Evolutionary conservation across 2,329 filamentous ascomycete species (phyloP).

Genomic region (Colletotrichum lupini): DNA sequence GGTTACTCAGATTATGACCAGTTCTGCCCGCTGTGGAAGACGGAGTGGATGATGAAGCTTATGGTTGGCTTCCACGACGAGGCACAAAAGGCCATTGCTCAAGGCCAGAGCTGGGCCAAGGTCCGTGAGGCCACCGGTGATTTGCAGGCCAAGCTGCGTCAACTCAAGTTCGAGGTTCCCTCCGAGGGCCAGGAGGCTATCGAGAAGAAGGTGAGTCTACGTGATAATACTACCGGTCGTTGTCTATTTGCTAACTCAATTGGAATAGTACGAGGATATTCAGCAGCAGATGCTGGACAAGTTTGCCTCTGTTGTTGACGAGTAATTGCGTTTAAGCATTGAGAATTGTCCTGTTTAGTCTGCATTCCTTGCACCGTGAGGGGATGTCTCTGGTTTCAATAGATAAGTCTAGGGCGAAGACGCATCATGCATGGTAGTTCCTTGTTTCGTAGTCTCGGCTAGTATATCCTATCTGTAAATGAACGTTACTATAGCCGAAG

Average conservation of each 20-base stretch:
- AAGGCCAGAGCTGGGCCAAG: conserved; percentile 93
- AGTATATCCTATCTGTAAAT: conserved; percentile 36
- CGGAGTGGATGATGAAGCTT: conserved; percentile 99
- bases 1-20: conserved; percentile 99
- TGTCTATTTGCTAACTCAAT: conserved; percentile 49
- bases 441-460: conserved; percentile 28
- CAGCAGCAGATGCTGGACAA: conserved; percentile 95
- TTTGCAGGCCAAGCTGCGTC: conserved; percentile 84
- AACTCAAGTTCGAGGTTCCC: conserved; percentile 97
- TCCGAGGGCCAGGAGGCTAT: conserved; percentile 84
- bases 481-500: conserved; percentile 14
- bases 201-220: conserved; percentile 78
- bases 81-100: conserved; percentile 91
- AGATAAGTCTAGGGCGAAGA: conserved; percentile 27
- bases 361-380: conserved; percentile 21
- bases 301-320: conserved; percentile 95
- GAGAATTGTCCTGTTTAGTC: conserved; percentile 20
- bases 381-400: conserved; percentile 21
- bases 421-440: conserved; percentile 31
- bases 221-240: background rate
- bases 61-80: conserved; percentile 99
- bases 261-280: conserved; percentile 84
- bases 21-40: conserved; percentile 99
- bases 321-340: conserved; percentile 65
- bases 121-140: conserved; percentile 91